Percentiles rank a stretch among this genome's conserved stretches.
These are phyloP conservation scores for Fusarium secorum DNA, from an alignment of 2,329 filamentous ascomycete genomes.

Conservation along the genomic window DNA sequence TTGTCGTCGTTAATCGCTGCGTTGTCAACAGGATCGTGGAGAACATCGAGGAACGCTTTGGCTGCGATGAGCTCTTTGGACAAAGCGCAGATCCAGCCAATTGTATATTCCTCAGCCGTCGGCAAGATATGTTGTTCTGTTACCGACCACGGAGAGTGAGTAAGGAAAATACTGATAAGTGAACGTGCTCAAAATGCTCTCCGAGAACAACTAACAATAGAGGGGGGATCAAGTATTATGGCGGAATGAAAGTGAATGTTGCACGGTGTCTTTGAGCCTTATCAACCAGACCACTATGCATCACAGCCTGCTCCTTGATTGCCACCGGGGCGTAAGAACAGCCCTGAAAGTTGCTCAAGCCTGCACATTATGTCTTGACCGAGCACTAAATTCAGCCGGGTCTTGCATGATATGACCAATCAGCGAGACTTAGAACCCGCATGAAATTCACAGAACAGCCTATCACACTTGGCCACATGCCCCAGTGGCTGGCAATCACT, in stretches of 20 bases:
- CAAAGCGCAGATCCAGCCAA: not conserved
- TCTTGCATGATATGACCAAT: rapidly evolving
- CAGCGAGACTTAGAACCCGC: not conserved
- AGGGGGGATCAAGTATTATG: not conserved
- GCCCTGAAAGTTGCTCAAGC: rapidly evolving
- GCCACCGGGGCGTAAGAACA: not conserved
- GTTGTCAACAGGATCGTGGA: rapidly evolving
- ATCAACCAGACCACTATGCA: too few species aligned
- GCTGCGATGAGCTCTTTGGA: not conserved
- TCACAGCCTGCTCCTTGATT: not conserved
- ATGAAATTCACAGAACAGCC: rapidly evolving
- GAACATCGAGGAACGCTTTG: rapidly evolving
- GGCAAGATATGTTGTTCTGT: rapidly evolving
- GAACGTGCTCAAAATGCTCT: too few species aligned
- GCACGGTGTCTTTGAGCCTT: too few species aligned
- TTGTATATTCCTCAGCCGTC: rapidly evolving
- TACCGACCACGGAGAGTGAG: rapidly evolving
- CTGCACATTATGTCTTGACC: rapidly evolving
- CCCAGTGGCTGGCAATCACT: rapidly evolving
- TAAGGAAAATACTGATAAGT: not conserved
- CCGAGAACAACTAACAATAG: too few species aligned
- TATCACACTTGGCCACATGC: not conserved
- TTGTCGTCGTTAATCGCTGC: rapidly evolving
- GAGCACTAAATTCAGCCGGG: not conserved
- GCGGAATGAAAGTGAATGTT: not conserved